Evolutionary conservation across 2,329 filamentous ascomycete species (phyloP).

Genomic region (Ceratocystis lukuohia): DNA sequence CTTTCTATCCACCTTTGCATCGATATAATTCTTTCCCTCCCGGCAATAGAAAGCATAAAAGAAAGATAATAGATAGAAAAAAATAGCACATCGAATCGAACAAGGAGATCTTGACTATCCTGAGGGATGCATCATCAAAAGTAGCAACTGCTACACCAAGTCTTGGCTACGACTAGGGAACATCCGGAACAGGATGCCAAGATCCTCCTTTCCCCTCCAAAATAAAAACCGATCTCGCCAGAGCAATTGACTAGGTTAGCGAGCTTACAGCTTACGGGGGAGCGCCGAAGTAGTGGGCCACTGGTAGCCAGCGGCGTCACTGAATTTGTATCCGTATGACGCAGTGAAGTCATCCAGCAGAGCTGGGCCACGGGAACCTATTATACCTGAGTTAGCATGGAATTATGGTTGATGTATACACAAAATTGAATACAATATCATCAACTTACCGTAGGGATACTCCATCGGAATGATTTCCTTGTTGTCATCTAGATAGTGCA

Average conservation of each 20-base stretch:
- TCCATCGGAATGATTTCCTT: conserved; percentile 99
- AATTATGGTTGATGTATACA: conserved; percentile 20
- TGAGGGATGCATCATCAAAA: neutral
- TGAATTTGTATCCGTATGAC: conserved; percentile 98
- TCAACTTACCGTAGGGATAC: conserved; percentile 82
- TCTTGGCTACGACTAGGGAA: neutral
- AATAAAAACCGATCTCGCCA: conserved; percentile 13
- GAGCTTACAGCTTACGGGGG: conserved; percentile 60
- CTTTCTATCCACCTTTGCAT: neutral
- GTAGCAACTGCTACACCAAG: neutral
- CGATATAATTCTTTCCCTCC: conserved; percentile 2
- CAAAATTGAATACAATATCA: neutral
- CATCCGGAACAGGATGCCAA: neutral
- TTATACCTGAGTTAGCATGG: neutral
- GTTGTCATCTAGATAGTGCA: conserved; percentile 98
- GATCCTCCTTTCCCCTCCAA: neutral
- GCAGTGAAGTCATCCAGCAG: conserved; percentile 97
- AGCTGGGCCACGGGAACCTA: conserved; percentile 89
- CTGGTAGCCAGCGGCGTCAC: conserved; percentile 87
- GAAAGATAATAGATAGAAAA: conserved; percentile 9
- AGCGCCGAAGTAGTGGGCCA: conserved; percentile 68
- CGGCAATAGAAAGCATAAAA: neutral
- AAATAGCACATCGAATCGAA: conserved; percentile 5
- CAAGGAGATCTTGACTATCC: conserved; percentile 7
- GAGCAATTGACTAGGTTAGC: conserved; percentile 20